Evolutionary conservation across 202 grass and related monocot genomes (phyloP).

Genomic region (Zoysia matrella): DNA sequence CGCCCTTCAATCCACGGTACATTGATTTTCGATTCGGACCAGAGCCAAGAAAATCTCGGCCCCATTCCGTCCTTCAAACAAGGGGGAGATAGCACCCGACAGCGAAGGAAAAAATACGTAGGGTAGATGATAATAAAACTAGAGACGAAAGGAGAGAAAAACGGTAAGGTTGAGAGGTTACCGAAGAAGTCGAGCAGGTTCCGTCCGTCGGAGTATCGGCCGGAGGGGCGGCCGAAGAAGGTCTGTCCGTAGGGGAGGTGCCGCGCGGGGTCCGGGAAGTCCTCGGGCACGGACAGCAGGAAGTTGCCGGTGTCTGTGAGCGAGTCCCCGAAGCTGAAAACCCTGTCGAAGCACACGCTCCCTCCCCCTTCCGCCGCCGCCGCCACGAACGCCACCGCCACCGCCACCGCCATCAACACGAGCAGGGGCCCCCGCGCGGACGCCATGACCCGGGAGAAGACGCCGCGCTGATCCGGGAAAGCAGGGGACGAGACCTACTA

Average conservation of each 20-base stretch:
- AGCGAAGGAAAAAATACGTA: neutral
- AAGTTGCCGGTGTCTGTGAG: conserved; percentile 94
- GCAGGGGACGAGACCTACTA: neutral
- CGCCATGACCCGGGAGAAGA: conserved; percentile 22
- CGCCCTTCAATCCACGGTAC: neutral
- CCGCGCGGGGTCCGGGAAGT: no score
- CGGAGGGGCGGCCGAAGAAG: no score
- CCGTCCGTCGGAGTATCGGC: conserved; percentile 56
- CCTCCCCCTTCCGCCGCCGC: conserved; percentile 14
- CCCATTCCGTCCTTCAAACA: neutral
- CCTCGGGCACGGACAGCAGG: conserved; percentile 38
- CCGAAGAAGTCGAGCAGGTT: conserved; percentile 96
- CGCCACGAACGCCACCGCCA: neutral
- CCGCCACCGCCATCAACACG: neutral
- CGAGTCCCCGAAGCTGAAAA: conserved; percentile 95
- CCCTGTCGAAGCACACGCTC: conserved; percentile 64
- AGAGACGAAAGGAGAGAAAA: neutral
- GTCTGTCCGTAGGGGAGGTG: no score
- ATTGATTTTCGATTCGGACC: neutral
- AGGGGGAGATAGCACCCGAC: neutral
- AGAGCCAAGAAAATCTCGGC: neutral
- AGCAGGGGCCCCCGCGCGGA: conserved; percentile 24
- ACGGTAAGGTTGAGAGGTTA: conserved; percentile 20
- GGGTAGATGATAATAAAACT: neutral
- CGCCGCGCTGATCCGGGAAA: neutral